These are phyloP conservation scores for Tilletia caries DNA, from an alignment of 1,284 basidiomycete genomes.

Conservation along the genomic window DNA sequence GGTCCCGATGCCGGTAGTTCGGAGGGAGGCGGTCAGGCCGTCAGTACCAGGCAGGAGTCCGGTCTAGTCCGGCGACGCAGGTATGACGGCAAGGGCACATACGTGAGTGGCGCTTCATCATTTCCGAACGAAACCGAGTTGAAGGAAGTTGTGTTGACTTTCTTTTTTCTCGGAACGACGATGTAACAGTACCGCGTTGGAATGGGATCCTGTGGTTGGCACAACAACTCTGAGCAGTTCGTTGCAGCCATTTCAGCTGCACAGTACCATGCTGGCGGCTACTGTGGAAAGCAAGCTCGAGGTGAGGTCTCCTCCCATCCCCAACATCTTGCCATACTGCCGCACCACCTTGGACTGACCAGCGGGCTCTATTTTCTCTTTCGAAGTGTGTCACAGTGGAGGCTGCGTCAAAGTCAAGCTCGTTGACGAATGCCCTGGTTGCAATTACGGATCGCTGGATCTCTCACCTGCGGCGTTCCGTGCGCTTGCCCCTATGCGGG, in stretches of 20 bases:
- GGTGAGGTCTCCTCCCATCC: background rate
- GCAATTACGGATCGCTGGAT: background rate
- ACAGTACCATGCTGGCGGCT: background rate
- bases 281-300: conserved; percentile 1
- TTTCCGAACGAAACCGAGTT: background rate
- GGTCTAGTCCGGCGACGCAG: background rate
- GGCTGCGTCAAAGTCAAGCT: conserved; percentile 1
- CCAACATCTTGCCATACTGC: no score
- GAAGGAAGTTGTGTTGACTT: background rate
- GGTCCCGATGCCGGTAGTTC: background rate
- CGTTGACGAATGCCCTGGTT: conserved; percentile 12
- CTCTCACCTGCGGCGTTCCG: conserved; percentile 14
- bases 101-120: background rate
- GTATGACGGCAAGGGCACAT: conserved; percentile 3
- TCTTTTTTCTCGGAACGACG: background rate
- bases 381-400: background rate
- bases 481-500: background rate
- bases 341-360: no score
- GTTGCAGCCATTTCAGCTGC: background rate
- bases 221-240: conserved; percentile 2
- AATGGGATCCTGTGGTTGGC: conserved; percentile 6
- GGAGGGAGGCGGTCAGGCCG: background rate
- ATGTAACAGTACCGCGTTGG: conserved; percentile 8
- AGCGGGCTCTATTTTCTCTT: no score
- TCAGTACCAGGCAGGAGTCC: background rate